Evolutionary conservation across 2,329 filamentous ascomycete genomes (phyloP).

Genomic region (Scopulariopsis brevicaulis): DNA sequence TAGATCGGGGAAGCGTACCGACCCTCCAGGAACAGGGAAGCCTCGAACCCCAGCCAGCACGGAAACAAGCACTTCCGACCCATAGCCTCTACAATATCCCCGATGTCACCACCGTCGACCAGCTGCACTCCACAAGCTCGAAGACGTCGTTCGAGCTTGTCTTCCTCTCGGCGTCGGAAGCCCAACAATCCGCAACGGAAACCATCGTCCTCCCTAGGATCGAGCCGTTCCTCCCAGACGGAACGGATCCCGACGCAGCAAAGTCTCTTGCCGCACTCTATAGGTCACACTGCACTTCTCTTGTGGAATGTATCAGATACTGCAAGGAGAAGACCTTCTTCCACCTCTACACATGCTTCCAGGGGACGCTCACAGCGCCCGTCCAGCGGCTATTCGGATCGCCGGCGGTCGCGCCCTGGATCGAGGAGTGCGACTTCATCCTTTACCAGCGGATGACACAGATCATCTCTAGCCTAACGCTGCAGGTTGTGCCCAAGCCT

Average conservation of each 20-base stretch:
- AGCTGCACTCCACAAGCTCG: constrained; percentile 42
- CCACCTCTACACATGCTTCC: constrained; percentile 87
- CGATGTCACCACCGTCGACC: constrained; percentile 42
- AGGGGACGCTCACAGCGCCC: constrained; percentile 91
- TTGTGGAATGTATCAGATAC: constrained; percentile 90
- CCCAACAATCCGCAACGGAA: constrained; percentile 43
- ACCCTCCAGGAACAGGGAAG: not conserved
- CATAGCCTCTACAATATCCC: constrained; percentile 43
- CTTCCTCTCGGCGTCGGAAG: constrained; percentile 47
- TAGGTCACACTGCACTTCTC: constrained; percentile 85
- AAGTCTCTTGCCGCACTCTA: constrained; percentile 81
- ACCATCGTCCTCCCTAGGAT: constrained; percentile 77
- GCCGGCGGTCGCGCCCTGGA: constrained; percentile 76
- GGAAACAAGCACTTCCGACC: not conserved
- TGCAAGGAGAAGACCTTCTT: constrained; percentile 97
- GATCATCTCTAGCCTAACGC: constrained; percentile 76
- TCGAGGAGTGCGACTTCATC: constrained; percentile 87
- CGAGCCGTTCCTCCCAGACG: constrained; percentile 63
- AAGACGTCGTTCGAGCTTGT: constrained; percentile 49
- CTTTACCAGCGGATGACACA: constrained; percentile 97
- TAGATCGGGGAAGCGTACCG: not conserved
- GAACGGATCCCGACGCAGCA: constrained; percentile 79
- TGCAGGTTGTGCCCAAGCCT: constrained; percentile 81
- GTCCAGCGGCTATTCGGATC: constrained; percentile 87
- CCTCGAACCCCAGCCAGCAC: not conserved